Percentiles rank a stretch among this genome's conserved stretches.
These are phyloP conservation scores for Proliferodiscus dingleyae DNA, from an alignment of 2,329 filamentous ascomycete genomes.

Conservation along the genomic window DNA sequence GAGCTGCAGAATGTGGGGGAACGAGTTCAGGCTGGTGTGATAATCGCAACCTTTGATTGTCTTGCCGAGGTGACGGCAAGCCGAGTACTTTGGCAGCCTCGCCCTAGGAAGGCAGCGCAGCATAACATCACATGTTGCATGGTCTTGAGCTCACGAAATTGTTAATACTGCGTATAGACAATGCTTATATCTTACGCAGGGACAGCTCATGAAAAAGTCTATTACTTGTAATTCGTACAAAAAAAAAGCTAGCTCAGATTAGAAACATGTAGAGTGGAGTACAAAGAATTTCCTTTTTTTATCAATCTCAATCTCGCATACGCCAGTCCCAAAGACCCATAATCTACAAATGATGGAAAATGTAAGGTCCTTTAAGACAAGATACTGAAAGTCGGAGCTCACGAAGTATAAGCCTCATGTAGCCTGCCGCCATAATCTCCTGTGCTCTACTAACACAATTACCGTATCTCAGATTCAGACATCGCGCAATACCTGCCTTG, in stretches of 20 bases:
- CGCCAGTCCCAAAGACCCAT: conserved; percentile 22
- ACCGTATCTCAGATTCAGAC: not conserved
- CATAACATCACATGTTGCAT: conserved; percentile 3
- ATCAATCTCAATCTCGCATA: conserved; percentile 6
- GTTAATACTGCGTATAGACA: no score
- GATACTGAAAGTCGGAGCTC: conserved; percentile 16
- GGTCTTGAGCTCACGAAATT: no score
- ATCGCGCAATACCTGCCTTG: not conserved
- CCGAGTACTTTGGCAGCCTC: not conserved
- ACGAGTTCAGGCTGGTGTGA: no score
- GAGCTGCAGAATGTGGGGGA: not conserved
- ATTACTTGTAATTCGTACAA: conserved; percentile 10
- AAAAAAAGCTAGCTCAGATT: conserved; percentile 6
- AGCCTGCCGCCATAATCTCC: conserved; percentile 8
- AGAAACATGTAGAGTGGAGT: conserved; percentile 19
- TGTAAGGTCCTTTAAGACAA: conserved; percentile 23
- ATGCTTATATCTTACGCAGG: no score
- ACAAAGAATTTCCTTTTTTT: conserved; percentile 10
- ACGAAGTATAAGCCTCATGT: conserved; percentile 6
- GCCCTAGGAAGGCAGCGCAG: not conserved
- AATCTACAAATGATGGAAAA: conserved; percentile 24
- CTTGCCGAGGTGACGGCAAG: conserved; percentile 8
- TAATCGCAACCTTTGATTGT: not conserved
- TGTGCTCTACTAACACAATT: conserved; percentile 13
- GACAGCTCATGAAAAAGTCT: no score